Evolutionary conservation across 352 stramenopile species (phyloP).

Genomic region (Pythium brassicae): DNA sequence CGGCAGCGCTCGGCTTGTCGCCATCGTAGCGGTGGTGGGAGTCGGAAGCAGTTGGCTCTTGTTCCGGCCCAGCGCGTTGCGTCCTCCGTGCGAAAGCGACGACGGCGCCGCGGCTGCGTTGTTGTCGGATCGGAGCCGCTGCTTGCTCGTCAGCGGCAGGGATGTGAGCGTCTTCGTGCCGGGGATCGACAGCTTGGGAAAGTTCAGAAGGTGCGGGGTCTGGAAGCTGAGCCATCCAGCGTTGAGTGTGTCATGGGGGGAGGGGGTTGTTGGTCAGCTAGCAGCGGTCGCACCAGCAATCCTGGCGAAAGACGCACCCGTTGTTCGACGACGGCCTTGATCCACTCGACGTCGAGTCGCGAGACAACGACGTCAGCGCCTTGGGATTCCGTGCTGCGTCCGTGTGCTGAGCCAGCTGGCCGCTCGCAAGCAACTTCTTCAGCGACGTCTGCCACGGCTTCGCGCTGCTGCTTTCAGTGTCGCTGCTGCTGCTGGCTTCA

Average conservation of each 20-base stretch:
- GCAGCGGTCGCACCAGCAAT: too few species aligned
- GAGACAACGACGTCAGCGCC: conserved; percentile 2
- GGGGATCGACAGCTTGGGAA: conserved; percentile 57
- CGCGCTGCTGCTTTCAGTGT: neutral
- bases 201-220: conserved; percentile 24
- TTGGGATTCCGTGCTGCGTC: neutral
- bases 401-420: conserved; percentile 12
- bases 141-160: conserved; percentile 3
- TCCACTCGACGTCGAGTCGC: neutral
- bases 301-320: neutral
- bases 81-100: neutral
- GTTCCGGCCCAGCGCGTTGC: conserved; percentile 7
- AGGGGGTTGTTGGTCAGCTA: too few species aligned
- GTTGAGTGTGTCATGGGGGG: too few species aligned
- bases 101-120: neutral
- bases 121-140: conserved; percentile 1
- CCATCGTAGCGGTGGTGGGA: too few species aligned
- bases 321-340: conserved; percentile 6
- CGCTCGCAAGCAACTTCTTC: conserved; percentile 50
- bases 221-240: neutral
- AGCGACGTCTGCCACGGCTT: conserved; percentile 53
- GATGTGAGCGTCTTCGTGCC: conserved; percentile 28
- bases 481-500: neutral
- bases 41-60: conserved; percentile 10
- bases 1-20: neutral